Evolutionary conservation across 2,329 filamentous ascomycete species (phyloP).

Genomic region (Epichloe uncinata): DNA sequence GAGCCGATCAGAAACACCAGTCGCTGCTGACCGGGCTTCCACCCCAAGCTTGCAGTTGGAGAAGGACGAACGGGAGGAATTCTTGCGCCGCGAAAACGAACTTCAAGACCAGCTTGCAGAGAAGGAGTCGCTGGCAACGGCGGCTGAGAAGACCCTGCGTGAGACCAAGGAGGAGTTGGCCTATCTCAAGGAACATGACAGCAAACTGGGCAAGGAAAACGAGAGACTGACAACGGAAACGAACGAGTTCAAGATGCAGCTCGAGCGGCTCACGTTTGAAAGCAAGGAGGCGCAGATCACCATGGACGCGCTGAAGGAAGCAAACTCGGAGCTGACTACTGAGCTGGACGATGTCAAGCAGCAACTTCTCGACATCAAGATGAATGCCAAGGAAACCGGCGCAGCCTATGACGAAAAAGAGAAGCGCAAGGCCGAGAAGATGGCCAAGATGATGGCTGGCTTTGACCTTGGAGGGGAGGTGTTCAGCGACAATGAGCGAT

Average conservation of each 20-base stretch:
- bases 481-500: constrained; percentile 85
- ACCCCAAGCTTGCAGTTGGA: constrained; percentile 83
- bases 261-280: constrained; percentile 91
- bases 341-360: constrained; percentile 95
- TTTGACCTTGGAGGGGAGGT: constrained; percentile 93
- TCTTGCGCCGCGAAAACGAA: constrained; percentile 87
- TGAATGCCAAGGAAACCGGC: constrained; percentile 87
- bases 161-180: constrained; percentile 78
- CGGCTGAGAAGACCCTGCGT: constrained; percentile 65
- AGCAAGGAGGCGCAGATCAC: constrained; percentile 94
- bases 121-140: constrained; percentile 69
- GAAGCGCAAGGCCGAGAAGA: constrained; percentile 96
- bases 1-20: constrained; percentile 48
- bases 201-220: constrained; percentile 76
- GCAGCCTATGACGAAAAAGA: constrained; percentile 93
- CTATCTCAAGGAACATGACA: constrained; percentile 74
- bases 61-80: constrained; percentile 95
- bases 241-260: constrained; percentile 91
- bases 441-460: constrained; percentile 99
- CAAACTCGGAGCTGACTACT: constrained; percentile 79
- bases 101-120: constrained; percentile 93
- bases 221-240: constrained; percentile 74
- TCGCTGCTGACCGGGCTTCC: constrained; percentile 64
- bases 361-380: constrained; percentile 87
- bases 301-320: constrained; percentile 94